Conservation (phyloP, 2,329 filamentous ascomycete species). For the Colletotrichum cuscutae region DNA sequence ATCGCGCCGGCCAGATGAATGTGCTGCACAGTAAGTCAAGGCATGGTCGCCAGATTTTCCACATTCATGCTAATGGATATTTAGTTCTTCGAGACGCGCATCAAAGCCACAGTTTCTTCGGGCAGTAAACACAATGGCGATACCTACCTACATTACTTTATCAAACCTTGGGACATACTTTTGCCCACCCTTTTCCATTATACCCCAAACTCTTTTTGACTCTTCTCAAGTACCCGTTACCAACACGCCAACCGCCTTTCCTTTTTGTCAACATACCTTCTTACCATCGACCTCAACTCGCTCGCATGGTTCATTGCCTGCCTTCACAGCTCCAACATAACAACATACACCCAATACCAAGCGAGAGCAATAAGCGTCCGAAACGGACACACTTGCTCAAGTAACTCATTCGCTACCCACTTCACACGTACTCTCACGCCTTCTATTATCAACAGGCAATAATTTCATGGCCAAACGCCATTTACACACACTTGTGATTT, state of each 20-base stretch:
- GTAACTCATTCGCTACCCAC: not conserved
- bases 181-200: conserved; percentile 25
- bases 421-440: not conserved
- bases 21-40: conserved; percentile 62
- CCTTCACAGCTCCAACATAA: not conserved
- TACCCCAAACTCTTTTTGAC: conserved; percentile 11
- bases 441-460: conserved; percentile 6
- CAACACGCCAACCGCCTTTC: conserved; percentile 19
- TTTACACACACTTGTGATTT: not conserved
- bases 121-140: conserved; percentile 39
- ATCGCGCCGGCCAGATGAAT: conserved; percentile 66
- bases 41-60: not conserved
- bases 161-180: not conserved
- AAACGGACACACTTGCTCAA: no score
- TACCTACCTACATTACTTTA: not conserved
- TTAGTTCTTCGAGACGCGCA: conserved; percentile 56
- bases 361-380: not conserved
- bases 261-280: conserved; percentile 34
- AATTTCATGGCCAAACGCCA: conserved; percentile 28
- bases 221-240: not conserved
- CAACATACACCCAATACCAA: not conserved
- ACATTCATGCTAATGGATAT: conserved; percentile 39
- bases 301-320: conserved; percentile 9
- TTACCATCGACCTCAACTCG: not conserved
- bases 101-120: conserved; percentile 45